phyloP scores from a whole-genome alignment of 352 stramenopile species.

The Pythium chondricola region DNA sequence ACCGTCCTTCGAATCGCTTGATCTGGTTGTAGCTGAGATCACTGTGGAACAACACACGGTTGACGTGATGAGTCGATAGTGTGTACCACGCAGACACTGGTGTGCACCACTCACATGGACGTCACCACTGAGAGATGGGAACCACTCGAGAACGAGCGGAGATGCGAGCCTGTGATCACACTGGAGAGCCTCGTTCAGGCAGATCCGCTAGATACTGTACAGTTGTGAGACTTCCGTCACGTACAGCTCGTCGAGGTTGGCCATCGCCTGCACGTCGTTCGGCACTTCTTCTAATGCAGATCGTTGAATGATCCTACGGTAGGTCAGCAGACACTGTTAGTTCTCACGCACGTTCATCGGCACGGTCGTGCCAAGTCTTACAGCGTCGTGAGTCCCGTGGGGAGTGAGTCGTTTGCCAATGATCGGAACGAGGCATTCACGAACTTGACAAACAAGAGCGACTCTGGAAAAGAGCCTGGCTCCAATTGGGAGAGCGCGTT shows the following conservation, averaged over 20 bases:
- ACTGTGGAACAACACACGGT: neutral
- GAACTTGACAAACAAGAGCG: too few species aligned
- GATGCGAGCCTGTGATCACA: neutral
- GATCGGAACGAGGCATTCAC: neutral
- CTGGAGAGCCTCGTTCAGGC: neutral
- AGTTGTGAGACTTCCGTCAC: too few species aligned
- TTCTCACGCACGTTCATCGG: neutral
- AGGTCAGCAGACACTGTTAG: too few species aligned
- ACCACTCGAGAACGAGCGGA: too few species aligned
- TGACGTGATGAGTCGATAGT: neutral
- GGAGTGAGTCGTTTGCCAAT: neutral
- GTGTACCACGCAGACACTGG: neutral
- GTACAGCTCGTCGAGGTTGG: too few species aligned
- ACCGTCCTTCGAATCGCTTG: neutral
- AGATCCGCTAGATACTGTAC: too few species aligned
- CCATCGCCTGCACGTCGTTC: too few species aligned
- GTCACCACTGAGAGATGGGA: too few species aligned
- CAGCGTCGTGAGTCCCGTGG: neutral
- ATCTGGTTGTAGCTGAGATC: constrained; percentile 3
- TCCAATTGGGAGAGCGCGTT: neutral
- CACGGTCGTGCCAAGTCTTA: neutral
- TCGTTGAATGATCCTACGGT: too few species aligned
- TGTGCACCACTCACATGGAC: neutral
- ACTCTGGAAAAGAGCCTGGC: neutral
- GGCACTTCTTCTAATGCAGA: neutral